A percentile compares a stretch with the other conserved stretches of the same genome.
Conservation (phyloP, 169 alveolate species). For the Plasmodium relictum region DNA sequence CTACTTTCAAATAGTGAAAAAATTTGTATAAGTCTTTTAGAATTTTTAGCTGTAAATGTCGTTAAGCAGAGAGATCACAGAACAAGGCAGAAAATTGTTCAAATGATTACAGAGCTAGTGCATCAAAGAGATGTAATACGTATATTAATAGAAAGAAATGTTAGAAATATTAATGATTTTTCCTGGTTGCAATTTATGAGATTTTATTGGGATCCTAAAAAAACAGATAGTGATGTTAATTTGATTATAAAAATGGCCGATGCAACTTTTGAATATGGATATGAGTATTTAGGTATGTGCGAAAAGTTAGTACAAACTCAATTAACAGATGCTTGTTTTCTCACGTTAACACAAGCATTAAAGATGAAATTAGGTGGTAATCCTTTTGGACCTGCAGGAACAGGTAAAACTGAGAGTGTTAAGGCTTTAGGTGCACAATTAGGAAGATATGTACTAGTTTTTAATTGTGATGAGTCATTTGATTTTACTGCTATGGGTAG, state of each 20-base stretch:
- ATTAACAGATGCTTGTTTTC: conserved; percentile 98
- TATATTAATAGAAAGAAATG: conserved; percentile 79
- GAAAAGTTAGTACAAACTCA: conserved; percentile 98
- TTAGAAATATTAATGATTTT: conserved; percentile 86
- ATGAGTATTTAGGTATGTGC: conserved; percentile 97
- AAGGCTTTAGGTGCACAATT: conserved; percentile 97
- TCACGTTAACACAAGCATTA: conserved; percentile 97
- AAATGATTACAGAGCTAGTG: conserved; percentile 96
- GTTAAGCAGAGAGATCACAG: conserved; percentile 91
- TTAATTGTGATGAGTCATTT: conserved; percentile 98
- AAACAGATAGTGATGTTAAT: conserved; percentile 78
- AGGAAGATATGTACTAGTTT: conserved; percentile 97
- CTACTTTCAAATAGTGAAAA: conserved; percentile 81
- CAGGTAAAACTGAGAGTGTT: conserved; percentile 99
- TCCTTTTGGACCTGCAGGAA: conserved; percentile 99
- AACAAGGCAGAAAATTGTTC: conserved; percentile 93
- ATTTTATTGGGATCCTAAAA: conserved; percentile 91
- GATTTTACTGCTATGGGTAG: conserved; percentile 98
- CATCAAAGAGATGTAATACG: conserved; percentile 97
- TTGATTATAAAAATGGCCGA: conserved; percentile 94
- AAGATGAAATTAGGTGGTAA: conserved; percentile 97
- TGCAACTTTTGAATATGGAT: conserved; percentile 96
- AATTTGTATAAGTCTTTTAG: conserved; percentile 83
- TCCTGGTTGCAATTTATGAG: conserved; percentile 98
- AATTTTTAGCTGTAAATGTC: conserved; percentile 92